These are phyloP conservation scores for Millerozyma miso DNA, from an alignment of 805 yeast species.

Conservation along the genomic window DNA sequence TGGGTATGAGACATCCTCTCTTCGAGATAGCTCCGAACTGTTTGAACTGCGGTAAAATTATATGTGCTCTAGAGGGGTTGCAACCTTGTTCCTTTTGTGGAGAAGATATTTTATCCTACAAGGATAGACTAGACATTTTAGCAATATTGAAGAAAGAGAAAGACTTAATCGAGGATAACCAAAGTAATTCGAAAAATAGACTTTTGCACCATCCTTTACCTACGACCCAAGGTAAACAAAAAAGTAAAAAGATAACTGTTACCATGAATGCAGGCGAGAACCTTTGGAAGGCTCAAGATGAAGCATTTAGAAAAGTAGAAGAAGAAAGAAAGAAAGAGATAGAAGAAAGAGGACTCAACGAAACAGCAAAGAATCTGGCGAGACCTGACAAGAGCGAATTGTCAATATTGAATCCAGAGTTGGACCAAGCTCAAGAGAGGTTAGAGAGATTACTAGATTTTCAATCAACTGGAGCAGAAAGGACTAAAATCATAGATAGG, in stretches of 20 bases:
- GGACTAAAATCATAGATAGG: constrained; percentile 89
- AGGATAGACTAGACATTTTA: constrained; percentile 59
- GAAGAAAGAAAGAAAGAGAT: constrained; percentile 26
- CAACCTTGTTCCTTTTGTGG: constrained; percentile 90
- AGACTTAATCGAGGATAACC: constrained; percentile 29
- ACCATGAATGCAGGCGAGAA: constrained; percentile 57
- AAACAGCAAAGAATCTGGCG: constrained; percentile 12
- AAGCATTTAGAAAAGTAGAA: constrained; percentile 57
- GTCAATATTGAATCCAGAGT: constrained; percentile 49
- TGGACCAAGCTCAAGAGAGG: constrained; percentile 66
- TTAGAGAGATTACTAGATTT: constrained; percentile 70
- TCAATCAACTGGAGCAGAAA: constrained; percentile 82
- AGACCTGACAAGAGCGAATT: constrained; percentile 32
- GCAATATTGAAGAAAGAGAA: constrained; percentile 53
- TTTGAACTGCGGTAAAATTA: constrained; percentile 87
- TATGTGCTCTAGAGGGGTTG: constrained; percentile 84
- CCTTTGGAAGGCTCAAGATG: constrained; percentile 65
- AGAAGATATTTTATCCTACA: constrained; percentile 52
- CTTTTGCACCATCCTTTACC: constrained; percentile 10
- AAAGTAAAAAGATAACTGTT: constrained; percentile 49
- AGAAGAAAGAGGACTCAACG: constrained; percentile 11
- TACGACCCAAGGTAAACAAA: constrained; percentile 15
- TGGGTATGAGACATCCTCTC: constrained; percentile 83
- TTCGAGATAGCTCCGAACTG: constrained; percentile 93
- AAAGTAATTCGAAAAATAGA: constrained; percentile 13